Evolutionary conservation across 2,329 filamentous ascomycete genomes (phyloP), one percentile per base, ranked within the genome.

Genomic region (Talaromyces sp.): DNA sequence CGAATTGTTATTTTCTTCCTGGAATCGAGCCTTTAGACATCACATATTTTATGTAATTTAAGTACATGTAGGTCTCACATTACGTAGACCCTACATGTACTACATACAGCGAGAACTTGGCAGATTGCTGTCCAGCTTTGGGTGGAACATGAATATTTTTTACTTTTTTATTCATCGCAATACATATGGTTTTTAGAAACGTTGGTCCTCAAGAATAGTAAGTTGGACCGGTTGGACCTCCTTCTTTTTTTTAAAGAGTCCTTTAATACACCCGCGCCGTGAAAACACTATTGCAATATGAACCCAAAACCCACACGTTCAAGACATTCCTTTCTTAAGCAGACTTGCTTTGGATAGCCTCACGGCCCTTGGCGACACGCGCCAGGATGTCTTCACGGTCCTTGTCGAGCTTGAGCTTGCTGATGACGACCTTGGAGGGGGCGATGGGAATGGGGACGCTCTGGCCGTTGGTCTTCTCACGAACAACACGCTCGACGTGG

Each of bases 381-480:
- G 77, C 76, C 54, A 80, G 71, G 64, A 81, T 77, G 64, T 74
- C 72, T 72, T 81, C 79, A 66, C 79, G 75, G 69, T 81, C 79
- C 74, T 81, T 81, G 68, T 81, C 77, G 82, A 97, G 85, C 90
- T 97, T 96, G 80, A 97, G 87, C 88, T 97, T 97, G 83, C 89
- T 96, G 85, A 99, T 90, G 83, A 96, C 88, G 71, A 96, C 91
- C 82, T 97, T 97, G 82, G 90, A 95, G 75, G 94, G 89, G 82
- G 93, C 90, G 81, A 99, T 88, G 80, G 91, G 91, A 77, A 97
- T 85, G 67, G 93, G 93, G 61, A 97, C 92, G 78, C 87, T 90
- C 85, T 97, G 92, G 82, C 94, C 93, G 79, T 92, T 94, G 79
- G 87, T 89, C 89, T 99, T 99, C 81, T 99, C 94, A 78, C 92